phyloP scores from a whole-genome alignment of 805 yeast genomes.

The Saccharomycopsis javanensis region DNA sequence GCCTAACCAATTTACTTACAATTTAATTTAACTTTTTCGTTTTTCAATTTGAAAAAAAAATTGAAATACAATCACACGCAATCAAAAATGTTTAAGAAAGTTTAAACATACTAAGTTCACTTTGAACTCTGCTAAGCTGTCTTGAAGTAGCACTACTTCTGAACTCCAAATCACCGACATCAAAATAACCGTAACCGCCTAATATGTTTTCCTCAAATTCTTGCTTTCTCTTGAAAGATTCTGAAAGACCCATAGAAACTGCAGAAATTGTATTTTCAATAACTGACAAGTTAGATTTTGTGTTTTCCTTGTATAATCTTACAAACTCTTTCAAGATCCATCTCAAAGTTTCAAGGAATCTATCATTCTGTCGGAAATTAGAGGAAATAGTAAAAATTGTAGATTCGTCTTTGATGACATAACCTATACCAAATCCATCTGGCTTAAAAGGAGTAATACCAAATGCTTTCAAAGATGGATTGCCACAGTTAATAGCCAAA shows the following conservation, averaged over 20 bases:
- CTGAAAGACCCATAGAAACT: constrained; percentile 15
- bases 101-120: constrained; percentile 3
- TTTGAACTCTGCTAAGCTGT: constrained; percentile 17
- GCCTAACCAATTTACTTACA: too few relatives aligned
- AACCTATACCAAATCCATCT: constrained; percentile 90
- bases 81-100: neutral
- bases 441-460: constrained; percentile 86
- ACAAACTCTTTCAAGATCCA: constrained; percentile 57
- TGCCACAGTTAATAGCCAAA: constrained; percentile 75
- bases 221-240: constrained; percentile 5
- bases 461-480: constrained; percentile 75
- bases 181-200: constrained; percentile 78
- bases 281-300: neutral
- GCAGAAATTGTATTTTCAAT: neutral
- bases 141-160: constrained; percentile 35
- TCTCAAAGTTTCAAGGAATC: constrained; percentile 65
- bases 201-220: constrained; percentile 26
- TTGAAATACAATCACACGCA: too few relatives aligned
- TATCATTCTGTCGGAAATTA: constrained; percentile 74
- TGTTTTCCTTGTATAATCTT: constrained; percentile 30
- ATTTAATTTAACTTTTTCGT: too few relatives aligned
- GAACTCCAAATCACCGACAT: constrained; percentile 53
- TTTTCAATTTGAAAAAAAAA: too few relatives aligned
- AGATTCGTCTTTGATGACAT: constrained; percentile 72
- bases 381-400: constrained; percentile 78